phyloP scores from a whole-genome alignment of 352 stramenopile genomes.

The Globisporangium paroecandrum region DNA sequence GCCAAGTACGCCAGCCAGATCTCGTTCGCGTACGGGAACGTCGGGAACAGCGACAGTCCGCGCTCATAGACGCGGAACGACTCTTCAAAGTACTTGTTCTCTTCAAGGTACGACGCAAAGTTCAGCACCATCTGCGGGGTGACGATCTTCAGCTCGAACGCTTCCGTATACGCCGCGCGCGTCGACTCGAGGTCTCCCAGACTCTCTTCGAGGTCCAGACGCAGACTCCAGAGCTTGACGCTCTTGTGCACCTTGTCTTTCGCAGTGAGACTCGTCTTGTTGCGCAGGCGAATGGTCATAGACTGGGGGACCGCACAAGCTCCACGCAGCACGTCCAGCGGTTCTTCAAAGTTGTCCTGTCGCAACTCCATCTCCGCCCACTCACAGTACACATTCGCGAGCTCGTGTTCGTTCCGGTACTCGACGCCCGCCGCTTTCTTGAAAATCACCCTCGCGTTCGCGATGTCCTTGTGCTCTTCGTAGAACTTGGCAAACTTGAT shows the following conservation, averaged over 20 bases:
- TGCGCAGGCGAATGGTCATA: conserved; percentile 43
- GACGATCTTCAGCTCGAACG: conserved; percentile 95
- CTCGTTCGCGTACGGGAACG: conserved; percentile 94
- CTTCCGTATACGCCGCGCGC: conserved; percentile 93
- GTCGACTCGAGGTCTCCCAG: conserved; percentile 94
- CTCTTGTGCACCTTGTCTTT: conserved; percentile 88
- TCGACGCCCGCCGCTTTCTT: conserved; percentile 79
- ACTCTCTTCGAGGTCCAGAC: conserved; percentile 98
- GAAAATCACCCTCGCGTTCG: conserved; percentile 93
- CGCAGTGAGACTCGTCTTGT: conserved; percentile 45
- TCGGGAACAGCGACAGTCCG: conserved; percentile 69
- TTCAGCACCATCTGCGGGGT: conserved; percentile 98
- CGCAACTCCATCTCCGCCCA: conserved; percentile 97
- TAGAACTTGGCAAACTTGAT: conserved; percentile 95
- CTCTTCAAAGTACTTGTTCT: conserved; percentile 98
- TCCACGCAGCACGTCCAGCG: conserved; percentile 84
- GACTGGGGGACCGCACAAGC: conserved; percentile 69
- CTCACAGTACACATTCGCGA: conserved; percentile 92
- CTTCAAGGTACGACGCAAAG: conserved; percentile 95
- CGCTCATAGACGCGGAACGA: conserved; percentile 94
- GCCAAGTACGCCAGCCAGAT: conserved; percentile 96
- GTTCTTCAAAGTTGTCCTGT: conserved; percentile 93
- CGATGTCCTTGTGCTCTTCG: conserved; percentile 89
- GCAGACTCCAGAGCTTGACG: conserved; percentile 95
- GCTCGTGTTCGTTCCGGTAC: conserved; percentile 88